Evolutionary conservation across 176 grass and related monocot species (phyloP).

Genomic region (Rhynchospora pubera): DNA sequence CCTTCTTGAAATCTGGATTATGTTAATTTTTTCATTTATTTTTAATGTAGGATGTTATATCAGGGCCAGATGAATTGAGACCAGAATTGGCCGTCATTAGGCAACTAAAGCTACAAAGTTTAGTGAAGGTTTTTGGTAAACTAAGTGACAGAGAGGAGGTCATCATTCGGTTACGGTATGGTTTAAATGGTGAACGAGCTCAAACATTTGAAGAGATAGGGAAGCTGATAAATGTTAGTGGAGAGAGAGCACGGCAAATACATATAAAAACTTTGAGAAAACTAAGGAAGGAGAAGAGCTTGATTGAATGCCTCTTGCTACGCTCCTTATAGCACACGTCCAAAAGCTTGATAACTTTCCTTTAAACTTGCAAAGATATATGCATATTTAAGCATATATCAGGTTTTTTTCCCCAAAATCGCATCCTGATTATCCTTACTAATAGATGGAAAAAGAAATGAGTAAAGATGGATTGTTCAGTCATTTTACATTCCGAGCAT

Average conservation of each 20-base stretch:
- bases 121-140: constrained; percentile 26
- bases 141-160: constrained; percentile 21
- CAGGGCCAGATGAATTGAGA: constrained; percentile 1
- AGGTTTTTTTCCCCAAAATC: neutral
- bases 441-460: neutral
- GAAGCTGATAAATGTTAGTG: neutral
- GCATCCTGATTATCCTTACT: neutral
- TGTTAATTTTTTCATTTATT: neutral
- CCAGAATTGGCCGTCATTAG: constrained; percentile 8
- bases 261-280: constrained; percentile 8
- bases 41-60: constrained; percentile 30
- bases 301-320: constrained; percentile 18
- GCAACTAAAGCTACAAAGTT: constrained; percentile 7
- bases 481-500: neutral
- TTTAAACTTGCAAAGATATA: neutral
- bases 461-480: neutral
- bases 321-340: neutral
- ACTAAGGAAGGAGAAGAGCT: constrained; percentile 25
- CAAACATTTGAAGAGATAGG: constrained; percentile 34
- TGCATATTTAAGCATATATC: neutral
- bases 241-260: constrained; percentile 23
- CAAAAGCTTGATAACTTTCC: neutral
- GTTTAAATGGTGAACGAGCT: constrained; percentile 23
- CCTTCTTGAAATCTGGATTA: neutral
- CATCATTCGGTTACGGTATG: constrained; percentile 26